Conservation (phyloP, 2,329 filamentous ascomycete species). For the Aschersonia sp. region DNA sequence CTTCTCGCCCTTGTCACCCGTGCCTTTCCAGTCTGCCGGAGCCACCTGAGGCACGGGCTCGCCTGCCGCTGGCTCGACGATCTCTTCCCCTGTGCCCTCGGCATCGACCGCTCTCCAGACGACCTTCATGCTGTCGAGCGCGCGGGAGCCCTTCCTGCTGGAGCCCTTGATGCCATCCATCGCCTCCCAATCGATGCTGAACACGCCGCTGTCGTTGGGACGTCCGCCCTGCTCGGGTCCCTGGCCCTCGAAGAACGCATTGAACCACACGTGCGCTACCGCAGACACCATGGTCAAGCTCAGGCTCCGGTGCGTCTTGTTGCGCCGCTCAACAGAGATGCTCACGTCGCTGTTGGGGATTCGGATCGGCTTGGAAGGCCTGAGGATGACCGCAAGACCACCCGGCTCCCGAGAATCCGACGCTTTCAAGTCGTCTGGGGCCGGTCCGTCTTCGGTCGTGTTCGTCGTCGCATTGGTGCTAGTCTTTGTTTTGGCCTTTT, state of each 20-base stretch:
- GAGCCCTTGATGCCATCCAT: constrained; percentile 96
- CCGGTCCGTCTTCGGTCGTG: not conserved
- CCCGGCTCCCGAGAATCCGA: constrained; percentile 32
- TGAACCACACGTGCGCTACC: constrained; percentile 95
- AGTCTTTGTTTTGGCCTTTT: constrained; percentile 11
- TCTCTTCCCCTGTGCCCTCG: constrained; percentile 13
- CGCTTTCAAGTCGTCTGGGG: not conserved
- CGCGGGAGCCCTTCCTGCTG: constrained; percentile 63
- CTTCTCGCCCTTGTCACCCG: constrained; percentile 32
- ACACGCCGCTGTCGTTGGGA: constrained; percentile 51
- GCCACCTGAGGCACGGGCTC: constrained; percentile 55
- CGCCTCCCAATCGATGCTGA: constrained; percentile 43
- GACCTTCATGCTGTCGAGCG: constrained; percentile 69
- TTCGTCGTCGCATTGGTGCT: constrained; percentile 5
- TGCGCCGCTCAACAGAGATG: constrained; percentile 76
- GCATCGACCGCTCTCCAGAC: constrained; percentile 52
- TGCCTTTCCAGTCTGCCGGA: constrained; percentile 61
- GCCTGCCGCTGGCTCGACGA: constrained; percentile 49
- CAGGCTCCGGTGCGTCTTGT: constrained; percentile 60
- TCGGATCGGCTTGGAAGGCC: constrained; percentile 51
- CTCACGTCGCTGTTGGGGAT: constrained; percentile 77
- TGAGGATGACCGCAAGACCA: constrained; percentile 65
- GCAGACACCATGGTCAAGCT: constrained; percentile 83
- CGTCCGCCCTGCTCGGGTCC: constrained; percentile 53
- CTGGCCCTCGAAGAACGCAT: constrained; percentile 77